Percentiles rank a stretch among this genome's conserved stretches.
phyloP scores from a whole-genome alignment of 2,329 filamentous ascomycete species.

The Westerdykella sp. region DNA sequence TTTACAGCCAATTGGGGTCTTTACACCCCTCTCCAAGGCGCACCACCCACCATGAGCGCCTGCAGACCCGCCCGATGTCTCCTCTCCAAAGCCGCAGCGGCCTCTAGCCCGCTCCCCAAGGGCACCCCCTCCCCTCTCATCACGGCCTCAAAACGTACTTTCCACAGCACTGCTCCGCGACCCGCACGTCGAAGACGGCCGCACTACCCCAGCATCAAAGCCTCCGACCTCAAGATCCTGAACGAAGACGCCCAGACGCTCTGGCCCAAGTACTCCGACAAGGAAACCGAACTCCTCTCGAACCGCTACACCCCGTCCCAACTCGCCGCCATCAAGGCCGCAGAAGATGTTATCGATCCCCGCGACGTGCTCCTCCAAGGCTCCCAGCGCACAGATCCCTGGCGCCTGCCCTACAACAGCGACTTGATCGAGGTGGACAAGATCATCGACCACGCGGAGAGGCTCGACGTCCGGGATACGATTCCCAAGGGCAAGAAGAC shows the following conservation, averaged over 20 bases:
- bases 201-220: slow-evolving; percentile 42
- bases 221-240: slow-evolving; percentile 34
- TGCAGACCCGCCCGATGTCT: slow-evolving; percentile 39
- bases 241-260: slow-evolving; percentile 23
- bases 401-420: slow-evolving; percentile 62
- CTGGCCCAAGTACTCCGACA: slow-evolving; percentile 60
- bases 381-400: slow-evolving; percentile 63
- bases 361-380: slow-evolving; percentile 70
- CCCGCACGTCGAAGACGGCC: slow-evolving; percentile 34
- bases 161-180: slow-evolving; percentile 35
- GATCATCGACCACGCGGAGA: slow-evolving; percentile 56
- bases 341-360: slow-evolving; percentile 68
- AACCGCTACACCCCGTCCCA: slow-evolving; percentile 74
- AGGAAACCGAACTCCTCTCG: slow-evolving; percentile 42
- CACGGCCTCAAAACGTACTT: slow-evolving; percentile 33
- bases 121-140: slow-evolving; percentile 1
- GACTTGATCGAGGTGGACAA: slow-evolving; percentile 75
- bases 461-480: slow-evolving; percentile 35
- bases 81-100: slow-evolving; percentile 26
- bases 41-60: slow-evolving; percentile 36
- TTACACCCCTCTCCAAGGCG: slow-evolving; percentile 1
- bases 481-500: slow-evolving; percentile 13
- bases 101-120: slow-evolving; percentile 16
- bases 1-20: slow-evolving; percentile 19
- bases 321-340: slow-evolving; percentile 72